Evolutionary conservation across 225 moss, liverwort and hornwort genomes (phyloP).

Genomic region (Anthoceros angustus): DNA sequence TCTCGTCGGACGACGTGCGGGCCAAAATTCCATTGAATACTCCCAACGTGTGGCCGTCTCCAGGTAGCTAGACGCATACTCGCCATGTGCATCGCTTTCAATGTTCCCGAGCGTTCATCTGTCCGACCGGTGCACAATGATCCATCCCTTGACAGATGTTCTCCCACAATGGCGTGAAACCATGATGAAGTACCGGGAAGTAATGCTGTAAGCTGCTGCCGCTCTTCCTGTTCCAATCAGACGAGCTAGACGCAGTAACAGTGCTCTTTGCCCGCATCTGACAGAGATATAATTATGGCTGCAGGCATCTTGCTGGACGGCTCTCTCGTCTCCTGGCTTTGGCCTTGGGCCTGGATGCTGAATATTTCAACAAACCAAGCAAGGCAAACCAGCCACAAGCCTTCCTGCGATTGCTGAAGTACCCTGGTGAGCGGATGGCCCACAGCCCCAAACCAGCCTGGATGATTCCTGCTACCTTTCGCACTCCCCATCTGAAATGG

Average conservation of each 20-base stretch:
- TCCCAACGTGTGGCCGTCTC: slow-evolving; percentile 66
- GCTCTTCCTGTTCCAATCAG: background rate
- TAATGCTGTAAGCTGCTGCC: slow-evolving; percentile 37
- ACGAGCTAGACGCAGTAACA: background rate
- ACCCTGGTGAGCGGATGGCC: slow-evolving; percentile 31
- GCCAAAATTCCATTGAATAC: slow-evolving; percentile 54
- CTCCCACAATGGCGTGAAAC: slow-evolving; percentile 55
- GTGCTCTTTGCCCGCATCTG: background rate
- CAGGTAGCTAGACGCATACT: slow-evolving; percentile 23
- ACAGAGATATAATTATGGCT: background rate
- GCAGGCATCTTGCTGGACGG: slow-evolving; percentile 45
- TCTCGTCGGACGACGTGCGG: slow-evolving; percentile 40
- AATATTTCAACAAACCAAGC: slow-evolving; percentile 50
- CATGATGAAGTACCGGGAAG: slow-evolving; percentile 56
- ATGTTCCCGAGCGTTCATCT: background rate
- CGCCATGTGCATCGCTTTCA: background rate
- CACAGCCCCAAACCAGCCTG: background rate
- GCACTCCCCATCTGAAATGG: background rate
- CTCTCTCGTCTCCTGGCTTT: slow-evolving; percentile 53
- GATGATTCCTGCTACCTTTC: background rate
- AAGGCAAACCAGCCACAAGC: slow-evolving; percentile 54
- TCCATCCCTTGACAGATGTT: slow-evolving; percentile 29
- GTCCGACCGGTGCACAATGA: background rate
- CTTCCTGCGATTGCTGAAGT: slow-evolving; percentile 52
- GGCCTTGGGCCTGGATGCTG: slow-evolving; percentile 51